Evolutionary conservation across 495 filamentous ascomycete genomes (phyloP), one percentile per base, ranked within the genome.

Genomic region (Monascus purpureus): DNA sequence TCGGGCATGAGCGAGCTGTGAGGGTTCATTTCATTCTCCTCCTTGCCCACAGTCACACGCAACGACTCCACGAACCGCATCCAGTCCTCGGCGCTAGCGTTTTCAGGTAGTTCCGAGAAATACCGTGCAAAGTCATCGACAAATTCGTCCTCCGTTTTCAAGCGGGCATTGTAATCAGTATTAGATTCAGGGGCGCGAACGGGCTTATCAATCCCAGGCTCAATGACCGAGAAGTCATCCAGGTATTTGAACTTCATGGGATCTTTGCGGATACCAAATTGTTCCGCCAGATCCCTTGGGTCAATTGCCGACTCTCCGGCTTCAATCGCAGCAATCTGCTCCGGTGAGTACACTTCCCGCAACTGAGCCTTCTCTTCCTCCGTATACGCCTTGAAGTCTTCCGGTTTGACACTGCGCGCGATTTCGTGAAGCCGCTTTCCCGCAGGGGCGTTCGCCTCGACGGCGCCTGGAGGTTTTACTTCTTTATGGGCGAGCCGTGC

Each of bases 301-400:
- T 82, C 70, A 55, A 97, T 80, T 36, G 82, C 73, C 7, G 68
- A 65, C 55, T 97, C 90, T 37, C 80, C 90, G 32, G 80, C 84
- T 55, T 85, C 66, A 55, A 97, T 75, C 28, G 85, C 82, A n/a
- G 63, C 65, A 37, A 94, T 62, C 57, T 97, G 90, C 38, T 75
- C 68, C 9, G 77, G 68, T 4, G 81, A 80, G 64, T 93, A 96
- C 36, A 66, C 61, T 40, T 72, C 59, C 18, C 50, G 42, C 23
- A 96, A 65, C 11, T 54, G 42, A 11, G 61, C 65, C 43, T 76
- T 69, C 48, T 95, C 80, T 25, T 73, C 68, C 28, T 62, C 52
- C 2, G 75, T 75, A 60, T 92, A 95, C 4, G 62, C 46, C 37
- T 69, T 55, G 50, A 77, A 78, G 39, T 43, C 65, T 37, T 33